Evolutionary conservation across 495 filamentous ascomycete genomes (phyloP), one percentile per base, ranked within the genome.

Genomic region (Cairneyella variabilis): DNA sequence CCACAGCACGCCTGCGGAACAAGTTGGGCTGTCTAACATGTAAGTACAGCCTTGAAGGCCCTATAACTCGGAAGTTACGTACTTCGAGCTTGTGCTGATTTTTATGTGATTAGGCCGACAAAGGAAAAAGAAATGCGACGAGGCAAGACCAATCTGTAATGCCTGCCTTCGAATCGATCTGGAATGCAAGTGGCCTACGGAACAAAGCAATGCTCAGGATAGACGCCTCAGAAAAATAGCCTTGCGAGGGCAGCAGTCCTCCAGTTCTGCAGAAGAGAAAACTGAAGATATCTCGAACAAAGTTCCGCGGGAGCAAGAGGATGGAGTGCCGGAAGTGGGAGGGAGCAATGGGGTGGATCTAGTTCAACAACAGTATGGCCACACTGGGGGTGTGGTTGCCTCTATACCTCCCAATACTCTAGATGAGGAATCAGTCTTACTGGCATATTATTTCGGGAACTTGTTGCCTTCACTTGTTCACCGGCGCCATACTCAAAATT

Each of bases 81-180:
- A n/a, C n/a, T n/a, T 41, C n/a, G 38, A 16, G 6, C 17, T 6
- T 21, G 16, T 41, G 23, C 17, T 21, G 18, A 41, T 20, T 41
- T 21, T 6, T 4, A 41, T 41, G 3, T 4, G 17, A 20, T 20
- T 21, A 41, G 38, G 38, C 38, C 38, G 38, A 3, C 23, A 23
- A 18, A 14, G 18, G 26, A 44, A 44, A 23, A 44, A 44, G 41
- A 44, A 44, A 27, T 44, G 41, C 14, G 41, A 44, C 41, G 41
- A 44, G 41, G 7, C 26, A 23, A 44, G 23, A 23, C 41, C 41
- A 6, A 23, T 44, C 23, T 44, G 41, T 9, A 16, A 20, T n/a
- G 41, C 18, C 18, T 44, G 23, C 23, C 23, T 20, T 12, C 20
- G 41, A 23, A 14, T 20, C 21, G 16, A 23, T 12, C 41, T 44